Base-by-base conservation (phyloP, 805 yeast species). In the Candida ipomoeae region DNA sequence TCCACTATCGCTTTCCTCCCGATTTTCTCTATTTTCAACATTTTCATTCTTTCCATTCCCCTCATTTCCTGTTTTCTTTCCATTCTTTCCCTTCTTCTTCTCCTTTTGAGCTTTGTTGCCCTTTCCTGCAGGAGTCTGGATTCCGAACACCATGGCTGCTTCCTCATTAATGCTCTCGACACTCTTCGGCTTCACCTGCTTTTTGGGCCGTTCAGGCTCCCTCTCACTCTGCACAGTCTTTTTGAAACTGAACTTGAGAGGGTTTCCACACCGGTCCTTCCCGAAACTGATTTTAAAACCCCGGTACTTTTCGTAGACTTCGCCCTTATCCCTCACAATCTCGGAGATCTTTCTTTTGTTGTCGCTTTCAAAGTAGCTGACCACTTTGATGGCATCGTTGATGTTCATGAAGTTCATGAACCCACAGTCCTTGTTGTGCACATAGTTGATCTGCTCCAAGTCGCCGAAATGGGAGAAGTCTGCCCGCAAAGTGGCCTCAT, bases 201-300 rank as follows among this genome's bases (percentile, higher is more conserved):
- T 17, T 18, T 17, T 21, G 3, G 32, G 47, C 7, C 31, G 26
- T 6, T 42, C 46, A 1, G 37, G 26, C 14, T 40, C 47, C 26
- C 18, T 13, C 5, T 34, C 35, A 59, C 69, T 55, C 66, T 21
- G 67, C 55, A 17, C 17, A 6, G 61, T 70, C 67, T 71, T 81
- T 63, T 66, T 75, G 65, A 63, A 68, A 56, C 69, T 68, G 49
- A 72, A 73, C 68, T 79, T 85, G 52, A 82, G 85, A 32, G 79
- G 88, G 60, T 85, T 85, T 2, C 86, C 95, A 70, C 95, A 87
- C 62, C 95, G 75, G 66, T 87, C 95, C 59, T 84, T 84, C 42
- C 89, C 95, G 66, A 77, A 87, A 45, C 81, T 79, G 41, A 87
- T 81, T 52, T 82, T 81, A 57, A 82, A 80, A 4, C 74, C 69